phyloP scores from a whole-genome alignment of 164 flowering plant genomes.

The Vitis amurensis region DNA sequence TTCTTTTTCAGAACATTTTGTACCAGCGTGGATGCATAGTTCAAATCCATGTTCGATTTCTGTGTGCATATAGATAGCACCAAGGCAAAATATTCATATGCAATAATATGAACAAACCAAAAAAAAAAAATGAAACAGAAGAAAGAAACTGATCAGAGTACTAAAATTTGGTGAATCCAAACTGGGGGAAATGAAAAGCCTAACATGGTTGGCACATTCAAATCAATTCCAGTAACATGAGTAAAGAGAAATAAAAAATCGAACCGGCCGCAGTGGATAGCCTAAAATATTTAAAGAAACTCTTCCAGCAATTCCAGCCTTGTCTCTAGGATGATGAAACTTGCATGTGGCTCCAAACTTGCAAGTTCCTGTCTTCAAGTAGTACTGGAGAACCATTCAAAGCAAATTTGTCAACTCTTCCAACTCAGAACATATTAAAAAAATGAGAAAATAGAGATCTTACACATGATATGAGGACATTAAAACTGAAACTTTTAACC shows the following conservation, averaged over 20 bases:
- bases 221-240: too few relatives aligned
- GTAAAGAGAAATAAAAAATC: constrained; percentile 13
- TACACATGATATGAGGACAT: not conserved
- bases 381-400: constrained; percentile 56
- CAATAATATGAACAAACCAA: too few relatives aligned
- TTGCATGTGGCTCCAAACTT: constrained; percentile 98
- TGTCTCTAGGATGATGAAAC: constrained; percentile 94
- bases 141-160: too few relatives aligned
- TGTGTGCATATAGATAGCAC: too few relatives aligned
- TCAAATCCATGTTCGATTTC: too few relatives aligned
- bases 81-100: too few relatives aligned
- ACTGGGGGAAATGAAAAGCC: too few relatives aligned
- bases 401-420: constrained; percentile 8
- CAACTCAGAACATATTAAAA: constrained; percentile 2
- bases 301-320: constrained; percentile 91
- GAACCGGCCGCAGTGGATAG: constrained; percentile 94
- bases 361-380: constrained; percentile 93
- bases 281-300: constrained; percentile 78
- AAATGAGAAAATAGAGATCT: not conserved
- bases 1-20: too few relatives aligned
- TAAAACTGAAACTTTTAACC: not conserved
- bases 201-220: too few relatives aligned
- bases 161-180: too few relatives aligned
- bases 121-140: too few relatives aligned
- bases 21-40: too few relatives aligned